Percentiles rank a stretch among this genome's conserved stretches.
Conservation (phyloP, 805 yeast species). For the Starmerella bombicola region DNA sequence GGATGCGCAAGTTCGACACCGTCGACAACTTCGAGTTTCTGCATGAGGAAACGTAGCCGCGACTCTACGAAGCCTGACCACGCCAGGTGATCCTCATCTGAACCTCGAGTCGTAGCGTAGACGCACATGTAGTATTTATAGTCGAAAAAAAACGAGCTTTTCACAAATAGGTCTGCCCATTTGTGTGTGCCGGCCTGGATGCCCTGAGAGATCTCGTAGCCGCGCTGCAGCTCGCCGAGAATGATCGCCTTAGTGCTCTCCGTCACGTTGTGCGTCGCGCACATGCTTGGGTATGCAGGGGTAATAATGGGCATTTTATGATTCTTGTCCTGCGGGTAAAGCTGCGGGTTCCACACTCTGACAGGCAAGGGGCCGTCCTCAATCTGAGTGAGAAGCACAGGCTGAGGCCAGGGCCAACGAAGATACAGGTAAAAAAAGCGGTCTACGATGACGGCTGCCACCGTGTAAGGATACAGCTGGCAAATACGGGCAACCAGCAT, state of each 20-base stretch:
- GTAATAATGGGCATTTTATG: slow-evolving; percentile 97
- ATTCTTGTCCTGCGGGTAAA: slow-evolving; percentile 76
- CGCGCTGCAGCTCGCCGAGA: slow-evolving; percentile 66
- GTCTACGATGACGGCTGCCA: slow-evolving; percentile 78
- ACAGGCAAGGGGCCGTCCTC: slow-evolving; percentile 97
- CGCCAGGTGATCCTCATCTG: slow-evolving; percentile 69
- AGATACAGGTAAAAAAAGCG: slow-evolving; percentile 77
- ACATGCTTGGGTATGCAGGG: slow-evolving; percentile 97
- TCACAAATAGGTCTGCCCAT: slow-evolving; percentile 67
- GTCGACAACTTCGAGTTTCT: slow-evolving; percentile 62
- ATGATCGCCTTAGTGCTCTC: slow-evolving; percentile 77
- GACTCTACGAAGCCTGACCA: slow-evolving; percentile 94
- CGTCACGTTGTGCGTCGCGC: slow-evolving; percentile 94
- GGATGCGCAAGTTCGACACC: slow-evolving; percentile 85
- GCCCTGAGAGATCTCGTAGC: slow-evolving; percentile 54
- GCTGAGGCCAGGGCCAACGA: slow-evolving; percentile 98
- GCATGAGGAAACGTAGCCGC: slow-evolving; percentile 66
- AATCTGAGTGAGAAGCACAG: slow-evolving; percentile 79
- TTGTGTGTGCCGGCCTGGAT: slow-evolving; percentile 48
- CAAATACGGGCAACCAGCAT: slow-evolving; percentile 97
- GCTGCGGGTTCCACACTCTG: slow-evolving; percentile 89
- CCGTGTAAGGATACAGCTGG: slow-evolving; percentile 92
- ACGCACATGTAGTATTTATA: slow-evolving; percentile 81
- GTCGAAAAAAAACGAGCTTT: slow-evolving; percentile 68
- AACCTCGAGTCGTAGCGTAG: slow-evolving; percentile 60